Evolutionary conservation across 2,329 filamentous ascomycete species (phyloP).

Genomic region (Zymoseptoria ardabiliae): DNA sequence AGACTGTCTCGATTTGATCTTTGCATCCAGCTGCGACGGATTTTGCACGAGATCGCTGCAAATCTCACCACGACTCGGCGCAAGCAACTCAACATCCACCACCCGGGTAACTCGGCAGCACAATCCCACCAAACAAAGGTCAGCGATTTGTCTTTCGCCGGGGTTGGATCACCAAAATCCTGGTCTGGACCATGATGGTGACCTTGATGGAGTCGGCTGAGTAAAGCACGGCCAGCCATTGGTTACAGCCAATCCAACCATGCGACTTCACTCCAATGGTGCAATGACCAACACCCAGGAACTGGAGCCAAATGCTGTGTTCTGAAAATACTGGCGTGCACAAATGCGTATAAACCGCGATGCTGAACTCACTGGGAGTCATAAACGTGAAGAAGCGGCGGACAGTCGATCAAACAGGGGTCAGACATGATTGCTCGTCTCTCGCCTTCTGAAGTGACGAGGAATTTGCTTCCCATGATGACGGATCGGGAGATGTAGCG

Average conservation of each 20-base stretch:
- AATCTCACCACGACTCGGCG: neutral
- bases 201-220: neutral
- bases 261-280: neutral
- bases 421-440: too few species aligned
- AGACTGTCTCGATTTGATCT: constrained; percentile 37
- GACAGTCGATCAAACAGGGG: too few species aligned
- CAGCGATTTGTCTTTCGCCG: neutral
- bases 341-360: too few species aligned
- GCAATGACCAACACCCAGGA: neutral
- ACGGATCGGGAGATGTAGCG: too few species aligned
- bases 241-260: neutral
- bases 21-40: neutral
- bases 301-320: neutral
- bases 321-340: neutral
- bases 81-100: neutral
- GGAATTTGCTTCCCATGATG: too few species aligned
- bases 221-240: neutral
- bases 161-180: neutral
- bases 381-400: too few species aligned
- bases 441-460: too few species aligned
- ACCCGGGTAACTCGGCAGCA: neutral
- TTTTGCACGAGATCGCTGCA: too few species aligned
- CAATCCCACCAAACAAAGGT: neutral
- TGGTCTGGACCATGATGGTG: neutral
- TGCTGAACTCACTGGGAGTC: too few species aligned